These are phyloP conservation scores for Gossypium stocksii DNA, from an alignment of 345 rosid genomes.

Conservation along the genomic window DNA sequence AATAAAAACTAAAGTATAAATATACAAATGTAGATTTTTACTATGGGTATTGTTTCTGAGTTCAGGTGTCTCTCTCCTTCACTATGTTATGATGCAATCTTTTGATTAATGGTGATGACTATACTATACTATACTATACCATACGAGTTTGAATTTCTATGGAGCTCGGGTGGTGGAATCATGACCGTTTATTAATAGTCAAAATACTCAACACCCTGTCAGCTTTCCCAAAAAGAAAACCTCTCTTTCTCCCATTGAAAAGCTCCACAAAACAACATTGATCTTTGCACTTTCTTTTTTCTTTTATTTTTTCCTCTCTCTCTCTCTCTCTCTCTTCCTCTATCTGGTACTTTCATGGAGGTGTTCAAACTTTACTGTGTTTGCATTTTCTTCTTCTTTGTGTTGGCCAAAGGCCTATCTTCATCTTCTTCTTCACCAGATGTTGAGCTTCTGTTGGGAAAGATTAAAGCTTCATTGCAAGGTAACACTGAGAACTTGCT, in stretches of 20 bases:
- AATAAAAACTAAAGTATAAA: constrained; percentile 15
- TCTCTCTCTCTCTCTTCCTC: constrained; percentile 18
- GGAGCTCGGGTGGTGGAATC: constrained; percentile 22
- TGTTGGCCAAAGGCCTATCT: constrained; percentile 18
- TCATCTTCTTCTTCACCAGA: constrained; percentile 44
- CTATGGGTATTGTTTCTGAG: background rate
- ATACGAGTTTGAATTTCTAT: background rate
- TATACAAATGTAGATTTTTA: background rate
- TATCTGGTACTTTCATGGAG: constrained; percentile 51
- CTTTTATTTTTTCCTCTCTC: background rate
- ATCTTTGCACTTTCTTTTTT: background rate
- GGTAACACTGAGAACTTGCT: constrained; percentile 76
- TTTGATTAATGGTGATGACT: background rate
- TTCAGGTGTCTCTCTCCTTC: constrained; percentile 3
- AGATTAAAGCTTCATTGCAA: constrained; percentile 69
- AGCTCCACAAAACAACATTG: constrained; percentile 27
- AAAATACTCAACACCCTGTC: constrained; percentile 35
- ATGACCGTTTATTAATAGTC: constrained; percentile 45
- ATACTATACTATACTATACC: too few species aligned
- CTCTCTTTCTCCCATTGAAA: constrained; percentile 19
- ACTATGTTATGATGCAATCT: background rate
- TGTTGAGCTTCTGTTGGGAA: constrained; percentile 66
- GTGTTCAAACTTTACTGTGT: constrained; percentile 33
- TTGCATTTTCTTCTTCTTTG: constrained; percentile 31
- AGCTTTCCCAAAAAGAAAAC: constrained; percentile 43